A percentile compares a stretch with the other conserved stretches of the same genome.
Conservation (phyloP, 441 rosid species). For the Theobroma grandiflorum region DNA sequence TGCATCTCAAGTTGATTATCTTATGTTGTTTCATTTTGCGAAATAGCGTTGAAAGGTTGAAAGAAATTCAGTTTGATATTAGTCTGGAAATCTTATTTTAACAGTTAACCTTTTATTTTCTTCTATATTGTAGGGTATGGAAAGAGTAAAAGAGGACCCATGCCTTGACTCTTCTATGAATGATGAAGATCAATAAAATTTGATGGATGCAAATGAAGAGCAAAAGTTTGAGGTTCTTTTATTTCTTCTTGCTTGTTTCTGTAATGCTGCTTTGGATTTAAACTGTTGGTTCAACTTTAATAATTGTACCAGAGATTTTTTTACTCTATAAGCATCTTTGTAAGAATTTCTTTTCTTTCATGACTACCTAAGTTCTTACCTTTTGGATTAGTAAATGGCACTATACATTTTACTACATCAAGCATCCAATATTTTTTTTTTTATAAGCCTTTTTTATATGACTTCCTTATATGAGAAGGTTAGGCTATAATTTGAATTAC, state of each 20-base stretch:
- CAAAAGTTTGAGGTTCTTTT: conserved; percentile 70
- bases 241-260: conserved; percentile 18
- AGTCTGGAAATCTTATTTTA: conserved; percentile 6
- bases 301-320: conserved; percentile 12
- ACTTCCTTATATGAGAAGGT: neutral
- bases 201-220: conserved; percentile 41
- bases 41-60: neutral
- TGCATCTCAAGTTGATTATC: conserved; percentile 58
- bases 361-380: conserved; percentile 13
- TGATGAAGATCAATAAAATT: conserved; percentile 44
- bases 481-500: neutral
- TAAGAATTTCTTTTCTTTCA: neutral
- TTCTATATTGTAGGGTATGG: conserved; percentile 46
- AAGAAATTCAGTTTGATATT: neutral
- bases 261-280: conserved; percentile 14
- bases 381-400: neutral
- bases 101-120: conserved; percentile 29
- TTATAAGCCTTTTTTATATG: conserved; percentile 21
- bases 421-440: conserved; percentile 11
- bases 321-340: conserved; percentile 11
- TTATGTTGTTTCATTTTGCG: conserved; percentile 5
- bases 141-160: conserved; percentile 44
- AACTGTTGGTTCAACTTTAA: neutral
- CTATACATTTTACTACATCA: neutral
- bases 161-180: conserved; percentile 22